Conservation (phyloP, 2,329 filamentous ascomycete species). For the Reticulascus tulasneorum region DNA sequence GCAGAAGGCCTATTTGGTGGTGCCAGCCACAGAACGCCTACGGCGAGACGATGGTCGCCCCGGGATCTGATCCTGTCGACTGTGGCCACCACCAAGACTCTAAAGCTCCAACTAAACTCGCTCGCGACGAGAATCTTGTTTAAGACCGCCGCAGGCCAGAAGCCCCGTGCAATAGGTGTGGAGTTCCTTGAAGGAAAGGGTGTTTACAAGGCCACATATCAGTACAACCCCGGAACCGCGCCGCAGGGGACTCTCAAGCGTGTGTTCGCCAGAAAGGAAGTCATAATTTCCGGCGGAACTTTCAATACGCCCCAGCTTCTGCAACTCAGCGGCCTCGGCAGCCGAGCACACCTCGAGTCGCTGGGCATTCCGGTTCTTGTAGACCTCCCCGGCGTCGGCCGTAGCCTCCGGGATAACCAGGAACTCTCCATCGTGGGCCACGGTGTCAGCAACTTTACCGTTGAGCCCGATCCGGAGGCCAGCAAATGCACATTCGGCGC, state of each 20-base stretch:
- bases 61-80: conserved; percentile 19
- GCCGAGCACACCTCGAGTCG: conserved; percentile 32
- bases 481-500: conserved; percentile 15
- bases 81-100: conserved; percentile 2
- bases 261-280: conserved; percentile 32
- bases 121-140: conserved; percentile 28
- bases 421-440: conserved; percentile 20
- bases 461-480: conserved; percentile 6
- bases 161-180: conserved; percentile 26
- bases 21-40: conserved; percentile 20
- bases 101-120: conserved; percentile 19
- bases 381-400: conserved; percentile 45
- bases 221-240: too few species aligned
- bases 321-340: conserved; percentile 46
- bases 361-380: conserved; percentile 40
- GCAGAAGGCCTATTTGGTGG: conserved; percentile 21
- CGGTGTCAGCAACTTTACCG: conserved; percentile 10
- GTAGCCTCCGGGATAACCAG: conserved; percentile 43
- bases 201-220: conserved; percentile 33
- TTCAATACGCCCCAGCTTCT: conserved; percentile 49
- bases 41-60: conserved; percentile 20
- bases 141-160: conserved; percentile 22
- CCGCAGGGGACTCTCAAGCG: too few species aligned
- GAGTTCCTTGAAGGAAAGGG: conserved; percentile 29
- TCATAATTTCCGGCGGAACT: conserved; percentile 44